Conservation (phyloP, 345 rosid species). For the Heritiera fomes region DNA sequence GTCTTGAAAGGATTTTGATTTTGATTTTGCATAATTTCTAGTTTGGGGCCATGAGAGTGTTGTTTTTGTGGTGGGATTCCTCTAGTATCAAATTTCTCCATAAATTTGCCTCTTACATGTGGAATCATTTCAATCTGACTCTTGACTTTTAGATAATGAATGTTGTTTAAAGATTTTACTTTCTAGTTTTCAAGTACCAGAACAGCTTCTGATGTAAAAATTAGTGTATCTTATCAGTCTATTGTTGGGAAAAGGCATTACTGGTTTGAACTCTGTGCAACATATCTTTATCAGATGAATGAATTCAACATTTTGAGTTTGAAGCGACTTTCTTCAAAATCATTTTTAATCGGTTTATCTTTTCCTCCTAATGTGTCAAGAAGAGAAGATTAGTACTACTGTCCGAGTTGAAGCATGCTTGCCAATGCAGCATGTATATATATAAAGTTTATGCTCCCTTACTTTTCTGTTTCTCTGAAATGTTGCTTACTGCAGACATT, state of each 20-base stretch:
- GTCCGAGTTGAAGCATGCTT: neutral
- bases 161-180: neutral
- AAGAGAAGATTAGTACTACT: neutral
- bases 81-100: neutral
- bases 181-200: neutral
- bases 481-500: slow-evolving; percentile 52
- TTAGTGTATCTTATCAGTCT: neutral
- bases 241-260: neutral
- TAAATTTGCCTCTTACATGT: neutral
- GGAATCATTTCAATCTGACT: neutral
- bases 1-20: neutral
- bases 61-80: neutral
- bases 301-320: neutral
- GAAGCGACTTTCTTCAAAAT: neutral
- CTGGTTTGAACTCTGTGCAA: neutral
- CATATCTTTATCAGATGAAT: neutral
- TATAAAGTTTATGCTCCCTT: slow-evolving; percentile 12
- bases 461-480: slow-evolving; percentile 8
- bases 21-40: neutral
- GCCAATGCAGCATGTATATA: neutral
- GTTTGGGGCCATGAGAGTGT: neutral
- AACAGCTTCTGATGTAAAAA: neutral
- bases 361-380: neutral
- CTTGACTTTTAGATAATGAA: neutral
- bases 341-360: neutral